Conservation (phyloP, 2,329 filamentous ascomycete species). For the Aspergillus costaricaensis region DNA sequence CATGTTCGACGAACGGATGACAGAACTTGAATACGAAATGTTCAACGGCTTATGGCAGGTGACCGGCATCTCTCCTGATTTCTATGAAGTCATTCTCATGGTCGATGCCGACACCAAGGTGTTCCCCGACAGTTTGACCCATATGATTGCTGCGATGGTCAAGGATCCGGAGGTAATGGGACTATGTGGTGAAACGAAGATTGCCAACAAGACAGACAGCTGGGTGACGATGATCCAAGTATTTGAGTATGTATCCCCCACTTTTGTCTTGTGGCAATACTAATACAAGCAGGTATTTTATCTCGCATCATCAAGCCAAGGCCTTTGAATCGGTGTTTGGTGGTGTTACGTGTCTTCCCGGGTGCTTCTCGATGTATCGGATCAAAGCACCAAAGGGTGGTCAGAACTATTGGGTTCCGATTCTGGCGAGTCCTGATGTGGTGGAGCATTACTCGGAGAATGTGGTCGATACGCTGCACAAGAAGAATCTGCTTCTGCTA, state of each 20-base stretch:
- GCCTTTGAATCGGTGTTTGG: constrained; percentile 98
- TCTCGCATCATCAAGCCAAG: constrained; percentile 95
- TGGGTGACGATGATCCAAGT: constrained; percentile 99
- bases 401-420: constrained; percentile 99
- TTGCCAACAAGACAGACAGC: constrained; percentile 92
- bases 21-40: constrained; percentile 98
- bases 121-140: constrained; percentile 95
- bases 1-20: constrained; percentile 99
- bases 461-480: constrained; percentile 95
- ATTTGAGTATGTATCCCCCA: constrained; percentile 66
- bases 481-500: constrained; percentile 89
- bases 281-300: constrained; percentile 69
- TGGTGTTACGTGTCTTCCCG: constrained; percentile 96
- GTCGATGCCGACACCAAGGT: constrained; percentile 99
- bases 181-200: constrained; percentile 97
- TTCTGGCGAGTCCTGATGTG: constrained; percentile 95
- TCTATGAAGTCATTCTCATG: constrained; percentile 97
- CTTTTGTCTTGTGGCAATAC: constrained; percentile 3
- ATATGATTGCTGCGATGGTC: constrained; percentile 99
- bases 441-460: constrained; percentile 99
- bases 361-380: constrained; percentile 99
- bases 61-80: constrained; percentile 96
- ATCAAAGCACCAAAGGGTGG: constrained; percentile 98
- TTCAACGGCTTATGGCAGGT: constrained; percentile 99
- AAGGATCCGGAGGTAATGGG: constrained; percentile 99